phyloP scores from a whole-genome alignment of 352 stramenopile genomes.

The Phytophthora chlamydospora region DNA sequence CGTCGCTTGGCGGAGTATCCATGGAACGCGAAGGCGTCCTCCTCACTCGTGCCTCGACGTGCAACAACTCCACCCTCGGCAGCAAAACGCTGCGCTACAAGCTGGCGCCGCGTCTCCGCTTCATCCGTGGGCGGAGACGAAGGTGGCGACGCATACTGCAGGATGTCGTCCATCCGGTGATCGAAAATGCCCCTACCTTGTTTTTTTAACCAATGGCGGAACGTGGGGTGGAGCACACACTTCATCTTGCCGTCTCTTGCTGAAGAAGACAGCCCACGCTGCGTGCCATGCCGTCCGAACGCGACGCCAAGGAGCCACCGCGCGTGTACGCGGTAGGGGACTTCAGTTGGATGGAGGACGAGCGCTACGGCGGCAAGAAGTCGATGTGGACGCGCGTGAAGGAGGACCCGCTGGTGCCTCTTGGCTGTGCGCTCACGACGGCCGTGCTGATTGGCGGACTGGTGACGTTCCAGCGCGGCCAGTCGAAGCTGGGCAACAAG shows the following conservation, averaged over 20 bases:
- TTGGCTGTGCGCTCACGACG: conserved; percentile 70
- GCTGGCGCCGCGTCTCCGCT: neutral
- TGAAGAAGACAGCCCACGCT: no score
- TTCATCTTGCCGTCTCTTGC: no score
- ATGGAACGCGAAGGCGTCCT: conserved; percentile 39
- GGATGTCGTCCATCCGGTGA: conserved; percentile 25
- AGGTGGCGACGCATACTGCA: conserved; percentile 7
- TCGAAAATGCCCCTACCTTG: no score
- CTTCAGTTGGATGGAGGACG: conserved; percentile 72
- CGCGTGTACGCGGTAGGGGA: conserved; percentile 53
- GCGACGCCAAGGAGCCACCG: conserved; percentile 13
- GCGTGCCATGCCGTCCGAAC: conserved; percentile 16
- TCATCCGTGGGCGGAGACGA: neutral
- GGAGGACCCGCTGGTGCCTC: conserved; percentile 80
- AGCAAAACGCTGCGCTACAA: conserved; percentile 6
- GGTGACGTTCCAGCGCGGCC: conserved; percentile 69
- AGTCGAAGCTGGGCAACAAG: conserved; percentile 78
- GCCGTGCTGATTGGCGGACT: conserved; percentile 73
- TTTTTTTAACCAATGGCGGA: conserved; percentile 6
- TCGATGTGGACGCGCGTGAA: conserved; percentile 65
- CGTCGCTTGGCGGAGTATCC: conserved; percentile 38
- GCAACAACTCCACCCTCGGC: conserved; percentile 1
- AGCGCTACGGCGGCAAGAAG: conserved; percentile 59
- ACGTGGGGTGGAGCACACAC: no score
- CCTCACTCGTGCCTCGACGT: conserved; percentile 18